Evolutionary conservation across 2,329 filamentous ascomycete genomes (phyloP).

Genomic region (Exserohilum rostratum): DNA sequence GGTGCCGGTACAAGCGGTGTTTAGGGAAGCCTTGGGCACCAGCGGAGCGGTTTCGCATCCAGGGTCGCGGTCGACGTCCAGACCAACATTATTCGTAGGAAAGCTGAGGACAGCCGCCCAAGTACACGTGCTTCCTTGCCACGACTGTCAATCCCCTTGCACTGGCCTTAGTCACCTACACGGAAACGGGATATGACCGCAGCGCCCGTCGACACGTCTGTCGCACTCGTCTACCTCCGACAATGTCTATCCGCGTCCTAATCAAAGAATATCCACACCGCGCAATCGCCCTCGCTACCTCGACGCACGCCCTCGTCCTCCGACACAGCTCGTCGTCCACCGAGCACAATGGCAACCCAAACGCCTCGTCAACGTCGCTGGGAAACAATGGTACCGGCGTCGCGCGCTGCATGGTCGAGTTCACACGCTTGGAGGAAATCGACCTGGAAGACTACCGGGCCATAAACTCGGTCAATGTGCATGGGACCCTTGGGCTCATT

Average conservation of each 20-base stretch:
- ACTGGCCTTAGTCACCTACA: conserved; percentile 1
- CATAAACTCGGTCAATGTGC: conserved; percentile 74
- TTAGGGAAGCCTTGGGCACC: conserved; percentile 27
- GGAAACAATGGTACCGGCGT: conserved; percentile 47
- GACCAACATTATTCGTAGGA: conserved; percentile 17
- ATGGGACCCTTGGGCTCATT: conserved; percentile 88
- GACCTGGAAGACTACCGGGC: conserved; percentile 78
- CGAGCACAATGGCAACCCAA: conserved; percentile 58
- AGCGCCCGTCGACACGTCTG: conserved; percentile 8
- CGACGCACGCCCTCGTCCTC: conserved; percentile 81
- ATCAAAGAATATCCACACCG: conserved; percentile 87
- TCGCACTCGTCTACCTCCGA: conserved; percentile 23
- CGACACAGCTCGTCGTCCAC: conserved; percentile 73
- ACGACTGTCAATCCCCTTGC: conserved; percentile 13
- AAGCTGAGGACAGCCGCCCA: conserved; percentile 24
- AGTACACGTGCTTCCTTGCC: conserved; percentile 34
- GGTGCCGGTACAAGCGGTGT: conserved; percentile 17
- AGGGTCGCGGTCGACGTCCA: conserved; percentile 22
- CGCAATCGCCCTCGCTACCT: conserved; percentile 83
- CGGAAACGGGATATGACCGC: conserved; percentile 30
- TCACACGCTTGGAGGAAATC: conserved; percentile 67
- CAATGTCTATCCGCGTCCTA: conserved; percentile 70
- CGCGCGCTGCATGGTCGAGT: conserved; percentile 84
- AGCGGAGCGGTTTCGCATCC: conserved; percentile 18
- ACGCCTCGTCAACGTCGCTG: conserved; percentile 64